phyloP scores from a whole-genome alignment of 495 filamentous ascomycete genomes.

The Penicillium nucicola region DNA sequence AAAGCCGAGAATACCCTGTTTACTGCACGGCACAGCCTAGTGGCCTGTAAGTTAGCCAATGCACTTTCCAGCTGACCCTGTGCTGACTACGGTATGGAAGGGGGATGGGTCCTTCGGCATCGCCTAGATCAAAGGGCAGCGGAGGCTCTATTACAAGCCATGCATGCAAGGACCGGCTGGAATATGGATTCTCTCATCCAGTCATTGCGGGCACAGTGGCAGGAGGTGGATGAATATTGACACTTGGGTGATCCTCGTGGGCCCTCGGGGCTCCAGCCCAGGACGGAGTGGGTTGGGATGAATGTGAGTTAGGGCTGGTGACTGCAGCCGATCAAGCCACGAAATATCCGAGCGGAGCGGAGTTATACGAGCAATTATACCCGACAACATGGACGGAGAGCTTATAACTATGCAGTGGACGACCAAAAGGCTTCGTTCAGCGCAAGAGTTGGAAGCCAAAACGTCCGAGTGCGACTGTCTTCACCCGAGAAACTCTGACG shows the following conservation, averaged over 20 bases:
- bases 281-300: too few relatives aligned
- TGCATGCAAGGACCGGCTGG: constrained; percentile 30
- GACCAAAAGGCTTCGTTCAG: too few relatives aligned
- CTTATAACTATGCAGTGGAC: too few relatives aligned
- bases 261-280: too few relatives aligned
- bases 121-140: constrained; percentile 25
- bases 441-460: too few relatives aligned
- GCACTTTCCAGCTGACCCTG: background rate
- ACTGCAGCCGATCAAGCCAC: background rate
- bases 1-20: constrained; percentile 30
- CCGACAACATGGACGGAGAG: too few relatives aligned
- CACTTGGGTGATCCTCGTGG: background rate
- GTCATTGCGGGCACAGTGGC: constrained; percentile 24
- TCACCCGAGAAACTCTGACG: too few relatives aligned
- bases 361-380: too few relatives aligned
- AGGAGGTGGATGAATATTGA: constrained; percentile 15
- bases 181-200: constrained; percentile 23
- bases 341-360: too few relatives aligned
- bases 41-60: constrained; percentile 21
- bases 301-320: too few relatives aligned
- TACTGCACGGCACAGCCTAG: constrained; percentile 29
- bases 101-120: constrained; percentile 30
- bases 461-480: too few relatives aligned
- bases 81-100: constrained; percentile 4
- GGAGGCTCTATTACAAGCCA: constrained; percentile 19